Base-by-base conservation (phyloP, 768 basidiomycete species). In the Exidia glandulosa region DNA sequence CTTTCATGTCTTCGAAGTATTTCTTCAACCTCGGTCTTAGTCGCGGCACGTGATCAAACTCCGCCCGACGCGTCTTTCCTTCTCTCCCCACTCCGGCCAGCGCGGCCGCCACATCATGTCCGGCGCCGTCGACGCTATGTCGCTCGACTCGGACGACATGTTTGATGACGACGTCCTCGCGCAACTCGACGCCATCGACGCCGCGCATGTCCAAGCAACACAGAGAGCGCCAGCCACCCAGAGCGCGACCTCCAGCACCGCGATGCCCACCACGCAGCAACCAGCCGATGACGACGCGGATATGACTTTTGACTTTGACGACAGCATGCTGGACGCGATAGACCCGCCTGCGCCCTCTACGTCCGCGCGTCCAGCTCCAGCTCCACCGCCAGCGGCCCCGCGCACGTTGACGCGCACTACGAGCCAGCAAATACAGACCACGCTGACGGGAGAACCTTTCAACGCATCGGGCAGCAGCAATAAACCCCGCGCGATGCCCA, bases 131-230 rank as follows among this genome's bases (percentile, higher is more conserved):
- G 50, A 54, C 30, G 25, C 50, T 29, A 37, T 37, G 36, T 19
- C 10, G 50, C 50, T 54, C 25, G 50, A 54, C 75, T 88, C 86
- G 34, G 88, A 88, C 73, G 84, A 78, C 45, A 88, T 84, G 67
- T 90, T 87, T 68, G 80, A 81, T 62, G 83, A 83, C 62, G 85
- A 86, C 3, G 77, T 81, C 2, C 66, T 89, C 6, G 71, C 78
- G 36, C 77, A 86, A 66, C 76, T 91, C 27, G 85, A 88, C 66
- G 78, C 81, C 23, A 84, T 92, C 50, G 88, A 91, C 72, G 83
- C 86, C 10, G 77, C 81, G 19, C 60, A 56, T 13, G 29, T 32
- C 25, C 55, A 27, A 27, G 64, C 70, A 63, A 63, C 30, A 36
- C 61, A 64, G 64, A 54, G 58, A 60, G 64, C 57, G 55, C 62